Percentiles rank a stretch among this genome's conserved stretches.
phyloP scores from a whole-genome alignment of 2,329 filamentous ascomycete species.

The Penicillium fuscoglaucum region DNA sequence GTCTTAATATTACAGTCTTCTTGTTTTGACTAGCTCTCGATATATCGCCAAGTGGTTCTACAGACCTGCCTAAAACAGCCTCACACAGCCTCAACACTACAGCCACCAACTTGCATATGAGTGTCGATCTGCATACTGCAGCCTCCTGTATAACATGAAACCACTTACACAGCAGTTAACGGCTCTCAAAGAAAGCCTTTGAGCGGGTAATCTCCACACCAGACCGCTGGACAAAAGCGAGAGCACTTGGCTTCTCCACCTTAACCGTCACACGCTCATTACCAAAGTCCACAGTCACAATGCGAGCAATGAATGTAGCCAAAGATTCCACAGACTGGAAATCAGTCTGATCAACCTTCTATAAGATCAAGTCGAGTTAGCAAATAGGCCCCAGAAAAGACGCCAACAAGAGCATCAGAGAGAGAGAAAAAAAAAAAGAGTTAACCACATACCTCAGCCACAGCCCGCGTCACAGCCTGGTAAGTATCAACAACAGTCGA shows the following conservation, averaged over 20 bases:
- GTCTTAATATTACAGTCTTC: background rate
- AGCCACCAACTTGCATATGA: background rate
- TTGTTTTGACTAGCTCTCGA: background rate
- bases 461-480: conserved; percentile 41
- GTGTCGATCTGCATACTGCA: background rate
- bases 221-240: conserved; percentile 51
- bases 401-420: background rate
- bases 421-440: no score
- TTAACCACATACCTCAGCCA: conserved; percentile 39
- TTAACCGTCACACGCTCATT: conserved; percentile 49
- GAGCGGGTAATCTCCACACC: conserved; percentile 53
- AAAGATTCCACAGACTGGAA: conserved; percentile 55
- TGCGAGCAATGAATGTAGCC: conserved; percentile 50
- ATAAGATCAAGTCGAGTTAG: conserved; percentile 17
- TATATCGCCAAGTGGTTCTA: background rate
- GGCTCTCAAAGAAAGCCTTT: conserved; percentile 44
- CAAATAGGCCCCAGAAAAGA: background rate
- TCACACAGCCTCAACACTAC: background rate
- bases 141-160: conserved; percentile 2
- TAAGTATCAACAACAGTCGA: conserved; percentile 39
- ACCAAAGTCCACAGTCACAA: conserved; percentile 47
- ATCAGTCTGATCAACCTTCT: conserved; percentile 49
- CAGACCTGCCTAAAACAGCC: background rate
- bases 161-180: conserved; percentile 4
- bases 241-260: conserved; percentile 53